These are phyloP conservation scores for Lachnellula suecica DNA, from an alignment of 2,329 filamentous ascomycete species.

Conservation along the genomic window DNA sequence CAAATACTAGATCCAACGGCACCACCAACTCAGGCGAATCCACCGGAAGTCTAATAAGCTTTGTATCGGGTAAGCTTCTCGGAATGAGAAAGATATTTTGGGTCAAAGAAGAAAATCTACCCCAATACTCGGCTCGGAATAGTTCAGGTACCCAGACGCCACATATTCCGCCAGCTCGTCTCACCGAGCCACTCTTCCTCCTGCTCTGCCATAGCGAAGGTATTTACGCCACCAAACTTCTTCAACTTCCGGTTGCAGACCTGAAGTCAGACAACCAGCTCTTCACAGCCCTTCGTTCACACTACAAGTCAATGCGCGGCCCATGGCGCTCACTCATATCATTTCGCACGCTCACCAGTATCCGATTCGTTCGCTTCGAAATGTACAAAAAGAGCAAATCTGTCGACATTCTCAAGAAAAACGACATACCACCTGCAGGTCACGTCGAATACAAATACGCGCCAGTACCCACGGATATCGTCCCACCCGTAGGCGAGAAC, in stretches of 20 bases:
- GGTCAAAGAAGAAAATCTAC: too few species aligned
- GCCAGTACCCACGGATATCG: constrained; percentile 7
- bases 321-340: constrained; percentile 2
- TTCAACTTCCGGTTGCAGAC: constrained; percentile 1
- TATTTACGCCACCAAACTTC: not conserved
- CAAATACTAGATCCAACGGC: too few species aligned
- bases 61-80: too few species aligned
- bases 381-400: constrained; percentile 2
- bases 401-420: constrained; percentile 8
- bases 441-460: constrained; percentile 8
- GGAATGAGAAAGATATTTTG: too few species aligned
- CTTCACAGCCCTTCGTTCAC: constrained; percentile 1
- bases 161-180: too few species aligned
- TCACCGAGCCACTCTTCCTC: constrained; percentile 9
- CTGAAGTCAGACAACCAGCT: constrained; percentile 1
- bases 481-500: constrained; percentile 5
- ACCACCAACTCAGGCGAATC: too few species aligned
- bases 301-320: constrained; percentile 2
- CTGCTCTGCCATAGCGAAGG: constrained; percentile 6
- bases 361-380: constrained; percentile 12
- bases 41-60: too few species aligned
- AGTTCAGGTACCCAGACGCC: too few species aligned
- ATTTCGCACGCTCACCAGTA: constrained; percentile 5
- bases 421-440: constrained; percentile 9
- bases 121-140: too few species aligned